These are phyloP conservation scores for Tylopilus sp. DNA, from an alignment of 1,284 basidiomycete species.

Conservation along the genomic window DNA sequence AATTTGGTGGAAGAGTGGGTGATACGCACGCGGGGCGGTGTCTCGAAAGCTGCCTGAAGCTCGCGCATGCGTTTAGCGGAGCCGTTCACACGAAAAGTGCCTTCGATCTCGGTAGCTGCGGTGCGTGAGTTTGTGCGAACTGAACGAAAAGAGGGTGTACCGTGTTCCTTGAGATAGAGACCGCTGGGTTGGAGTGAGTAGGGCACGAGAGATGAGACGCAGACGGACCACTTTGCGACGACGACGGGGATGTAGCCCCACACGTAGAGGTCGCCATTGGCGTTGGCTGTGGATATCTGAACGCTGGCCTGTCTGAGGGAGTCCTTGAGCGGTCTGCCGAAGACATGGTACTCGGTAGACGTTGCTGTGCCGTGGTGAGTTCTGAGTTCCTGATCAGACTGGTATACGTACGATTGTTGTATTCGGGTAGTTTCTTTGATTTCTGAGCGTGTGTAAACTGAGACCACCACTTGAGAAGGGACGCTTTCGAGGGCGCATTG, in stretches of 20 bases:
- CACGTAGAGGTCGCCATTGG: slow-evolving; percentile 77
- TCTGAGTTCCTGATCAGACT: fast-evolving
- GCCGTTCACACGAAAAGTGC: slow-evolving; percentile 91
- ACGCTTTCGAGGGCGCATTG: slow-evolving; percentile 49
- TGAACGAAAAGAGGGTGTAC: slow-evolving; percentile 37
- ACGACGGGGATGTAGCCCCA: slow-evolving; percentile 96
- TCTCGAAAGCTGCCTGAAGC: slow-evolving; percentile 86
- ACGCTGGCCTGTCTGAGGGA: slow-evolving; percentile 85
- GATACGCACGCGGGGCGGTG: slow-evolving; percentile 72
- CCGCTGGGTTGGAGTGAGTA: slow-evolving; percentile 48
- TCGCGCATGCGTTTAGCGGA: slow-evolving; percentile 95
- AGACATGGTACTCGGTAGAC: slow-evolving; percentile 54
- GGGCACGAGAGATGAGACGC: slow-evolving; percentile 1
- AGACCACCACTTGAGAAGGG: slow-evolving; percentile 80
- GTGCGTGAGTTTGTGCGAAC: slow-evolving; percentile 2
- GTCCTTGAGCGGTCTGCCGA: slow-evolving; percentile 80
- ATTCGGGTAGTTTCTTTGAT: slow-evolving; percentile 48
- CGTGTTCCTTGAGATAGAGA: slow-evolving; percentile 85
- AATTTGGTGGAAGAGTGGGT: background rate
- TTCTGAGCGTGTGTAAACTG: slow-evolving; percentile 63
- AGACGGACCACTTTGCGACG: slow-evolving; percentile 87
- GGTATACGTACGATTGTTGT: slow-evolving; percentile 37
- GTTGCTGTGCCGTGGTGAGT: slow-evolving; percentile 16
- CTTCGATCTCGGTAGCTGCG: slow-evolving; percentile 88
- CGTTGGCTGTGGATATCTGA: slow-evolving; percentile 89